Evolutionary conservation across 1,139 yeast species (phyloP).

Genomic region (Hemisphaericaspora subhashii): DNA sequence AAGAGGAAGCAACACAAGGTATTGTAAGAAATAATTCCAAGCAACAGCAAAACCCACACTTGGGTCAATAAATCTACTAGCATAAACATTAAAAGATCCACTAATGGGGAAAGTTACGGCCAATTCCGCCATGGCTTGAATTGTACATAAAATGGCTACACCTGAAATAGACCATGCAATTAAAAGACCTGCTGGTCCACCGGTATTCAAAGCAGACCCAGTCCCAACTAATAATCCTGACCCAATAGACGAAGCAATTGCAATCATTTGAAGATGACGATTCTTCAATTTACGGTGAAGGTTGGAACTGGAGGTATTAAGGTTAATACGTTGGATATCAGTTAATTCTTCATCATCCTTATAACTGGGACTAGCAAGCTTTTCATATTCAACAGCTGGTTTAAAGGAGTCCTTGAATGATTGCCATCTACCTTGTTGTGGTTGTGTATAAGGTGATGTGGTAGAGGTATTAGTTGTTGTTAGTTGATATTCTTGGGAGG

Average conservation of each 20-base stretch:
- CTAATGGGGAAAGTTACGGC: slow-evolving; percentile 41
- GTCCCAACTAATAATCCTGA: slow-evolving; percentile 38
- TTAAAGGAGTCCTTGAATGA: slow-evolving; percentile 41
- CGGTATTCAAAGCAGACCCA: slow-evolving; percentile 42
- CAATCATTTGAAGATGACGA: slow-evolving; percentile 59
- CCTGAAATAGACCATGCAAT: slow-evolving; percentile 46
- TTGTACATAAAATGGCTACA: slow-evolving; percentile 29
- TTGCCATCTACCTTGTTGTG: slow-evolving; percentile 31
- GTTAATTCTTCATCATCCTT: slow-evolving; percentile 18
- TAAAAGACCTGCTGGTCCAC: slow-evolving; percentile 69
- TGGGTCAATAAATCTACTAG: slow-evolving; percentile 41
- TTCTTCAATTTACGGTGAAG: slow-evolving; percentile 36
- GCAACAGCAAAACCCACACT: slow-evolving; percentile 45
- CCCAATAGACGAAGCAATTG: slow-evolving; percentile 84
- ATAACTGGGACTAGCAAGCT: slow-evolving; percentile 11
- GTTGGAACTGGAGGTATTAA: slow-evolving; percentile 38
- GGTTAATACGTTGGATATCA: slow-evolving; percentile 36
- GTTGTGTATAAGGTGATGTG: slow-evolving; percentile 8
- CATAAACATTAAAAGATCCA: slow-evolving; percentile 42
- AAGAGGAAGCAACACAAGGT: slow-evolving; percentile 31
- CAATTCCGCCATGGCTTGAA: slow-evolving; percentile 44
- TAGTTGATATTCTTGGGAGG: neutral
- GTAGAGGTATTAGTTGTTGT: neutral
- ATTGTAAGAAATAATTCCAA: slow-evolving; percentile 46
- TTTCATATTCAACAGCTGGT: slow-evolving; percentile 24